Evolutionary conservation across 2,329 filamentous ascomycete genomes (phyloP).

Genomic region (Ophiostoma pallidulum): DNA sequence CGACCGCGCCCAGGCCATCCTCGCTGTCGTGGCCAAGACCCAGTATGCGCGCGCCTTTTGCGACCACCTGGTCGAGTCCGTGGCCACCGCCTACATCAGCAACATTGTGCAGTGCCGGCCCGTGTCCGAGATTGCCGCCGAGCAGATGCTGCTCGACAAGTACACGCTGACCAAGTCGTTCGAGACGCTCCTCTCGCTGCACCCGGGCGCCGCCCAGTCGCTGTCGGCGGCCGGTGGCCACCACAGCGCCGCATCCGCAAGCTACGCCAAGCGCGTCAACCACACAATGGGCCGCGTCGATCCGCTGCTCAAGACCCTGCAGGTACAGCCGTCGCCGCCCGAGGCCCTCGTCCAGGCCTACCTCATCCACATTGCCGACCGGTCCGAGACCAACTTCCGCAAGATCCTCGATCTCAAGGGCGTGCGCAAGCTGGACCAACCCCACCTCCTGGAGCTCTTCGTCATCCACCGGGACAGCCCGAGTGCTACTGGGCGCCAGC

Average conservation of each 20-base stretch:
- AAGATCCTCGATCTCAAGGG: constrained; percentile 96
- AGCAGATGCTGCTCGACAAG: constrained; percentile 95
- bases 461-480: constrained; percentile 66
- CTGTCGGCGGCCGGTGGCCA: constrained; percentile 15
- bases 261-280: constrained; percentile 80
- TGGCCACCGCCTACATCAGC: constrained; percentile 68
- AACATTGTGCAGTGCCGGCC: constrained; percentile 85
- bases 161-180: constrained; percentile 80
- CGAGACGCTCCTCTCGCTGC: constrained; percentile 57
- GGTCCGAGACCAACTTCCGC: constrained; percentile 87
- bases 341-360: constrained; percentile 96
- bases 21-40: constrained; percentile 72
- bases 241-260: constrained; percentile 33
- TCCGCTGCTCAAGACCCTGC: constrained; percentile 87
- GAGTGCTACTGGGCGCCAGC: constrained; percentile 51
- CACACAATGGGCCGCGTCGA: constrained; percentile 79
- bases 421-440: constrained; percentile 73
- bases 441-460: constrained; percentile 79
- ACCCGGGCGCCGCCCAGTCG: constrained; percentile 38
- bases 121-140: constrained; percentile 86
- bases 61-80: constrained; percentile 85
- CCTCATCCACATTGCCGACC: constrained; percentile 91
- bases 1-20: constrained; percentile 60
- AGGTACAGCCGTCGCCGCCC: constrained; percentile 82
- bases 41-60: constrained; percentile 93